These are phyloP conservation scores for Eucalyptus tenuipes DNA, from an alignment of 345 rosid species.

Conservation along the genomic window DNA sequence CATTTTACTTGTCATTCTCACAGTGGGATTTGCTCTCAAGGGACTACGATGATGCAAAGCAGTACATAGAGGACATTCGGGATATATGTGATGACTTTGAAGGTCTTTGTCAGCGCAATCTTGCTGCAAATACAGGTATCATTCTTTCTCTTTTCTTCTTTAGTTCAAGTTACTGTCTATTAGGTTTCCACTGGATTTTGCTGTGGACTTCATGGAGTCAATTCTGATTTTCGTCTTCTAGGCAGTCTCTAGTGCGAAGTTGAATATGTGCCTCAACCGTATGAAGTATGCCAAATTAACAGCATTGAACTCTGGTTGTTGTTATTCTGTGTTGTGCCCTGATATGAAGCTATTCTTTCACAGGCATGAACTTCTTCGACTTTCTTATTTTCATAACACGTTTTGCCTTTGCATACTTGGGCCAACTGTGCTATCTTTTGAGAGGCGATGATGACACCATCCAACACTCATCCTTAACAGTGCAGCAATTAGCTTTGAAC, in stretches of 20 bases:
- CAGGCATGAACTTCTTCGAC: constrained; percentile 87
- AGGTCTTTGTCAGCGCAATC: constrained; percentile 85
- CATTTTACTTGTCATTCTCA: constrained; percentile 1
- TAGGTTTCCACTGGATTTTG: not conserved
- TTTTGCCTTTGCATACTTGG: constrained; percentile 44
- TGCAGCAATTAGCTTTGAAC: constrained; percentile 32
- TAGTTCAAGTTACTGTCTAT: not conserved
- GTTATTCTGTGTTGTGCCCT: not conserved
- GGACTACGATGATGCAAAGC: constrained; percentile 74
- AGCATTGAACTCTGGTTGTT: not conserved
- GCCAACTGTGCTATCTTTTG: constrained; percentile 12
- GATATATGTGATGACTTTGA: constrained; percentile 88
- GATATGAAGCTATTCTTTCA: not conserved
- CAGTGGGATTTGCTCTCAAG: constrained; percentile 79
- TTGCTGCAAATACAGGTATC: constrained; percentile 90
- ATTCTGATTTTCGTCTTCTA: not conserved
- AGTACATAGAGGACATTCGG: constrained; percentile 79
- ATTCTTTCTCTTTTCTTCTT: not conserved
- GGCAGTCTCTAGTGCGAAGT: not conserved
- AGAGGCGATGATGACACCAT: constrained; percentile 3
- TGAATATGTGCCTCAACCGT: not conserved
- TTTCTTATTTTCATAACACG: constrained; percentile 52
- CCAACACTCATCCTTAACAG: constrained; percentile 13
- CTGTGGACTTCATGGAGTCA: not conserved
- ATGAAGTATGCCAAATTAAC: not conserved